Evolutionary conservation across 192 early-diverging fungal genomes (phyloP).

Genomic region (Geranomyces variabilis): DNA sequence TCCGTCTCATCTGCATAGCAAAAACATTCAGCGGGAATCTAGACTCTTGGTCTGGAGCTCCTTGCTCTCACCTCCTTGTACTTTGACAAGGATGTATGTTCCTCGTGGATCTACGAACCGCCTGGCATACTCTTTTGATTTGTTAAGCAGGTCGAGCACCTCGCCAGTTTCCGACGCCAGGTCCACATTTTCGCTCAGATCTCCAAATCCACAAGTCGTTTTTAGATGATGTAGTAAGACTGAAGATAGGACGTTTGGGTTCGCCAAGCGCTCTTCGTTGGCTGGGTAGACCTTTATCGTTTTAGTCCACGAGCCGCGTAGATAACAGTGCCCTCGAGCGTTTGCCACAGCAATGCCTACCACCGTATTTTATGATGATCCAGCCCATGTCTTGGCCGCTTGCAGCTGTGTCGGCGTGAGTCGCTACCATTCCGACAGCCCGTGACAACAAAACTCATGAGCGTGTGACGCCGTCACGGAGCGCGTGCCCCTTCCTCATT

Average conservation of each 20-base stretch:
- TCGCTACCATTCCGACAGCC: too few relatives aligned
- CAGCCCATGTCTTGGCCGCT: constrained; percentile 31
- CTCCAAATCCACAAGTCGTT: constrained; percentile 41
- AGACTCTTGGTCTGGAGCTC: not conserved
- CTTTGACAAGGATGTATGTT: constrained; percentile 68
- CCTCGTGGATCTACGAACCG: constrained; percentile 51
- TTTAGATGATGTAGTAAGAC: constrained; percentile 54
- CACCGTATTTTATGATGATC: constrained; percentile 50
- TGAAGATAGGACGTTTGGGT: constrained; percentile 52
- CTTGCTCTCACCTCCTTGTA: constrained; percentile 52
- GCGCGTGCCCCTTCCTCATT: too few relatives aligned
- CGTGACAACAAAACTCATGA: too few relatives aligned
- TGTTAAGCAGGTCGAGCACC: constrained; percentile 54
- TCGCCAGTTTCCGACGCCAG: constrained; percentile 58
- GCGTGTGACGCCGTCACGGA: too few relatives aligned
- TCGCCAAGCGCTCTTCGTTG: constrained; percentile 55
- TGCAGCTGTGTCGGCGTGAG: too few relatives aligned
- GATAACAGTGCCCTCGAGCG: not conserved
- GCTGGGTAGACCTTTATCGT: constrained; percentile 33
- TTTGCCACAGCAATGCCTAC: constrained; percentile 7
- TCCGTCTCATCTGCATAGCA: constrained; percentile 44
- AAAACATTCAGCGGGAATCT: not conserved
- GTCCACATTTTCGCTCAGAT: constrained; percentile 46
- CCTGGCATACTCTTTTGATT: constrained; percentile 58
- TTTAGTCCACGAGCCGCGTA: too few relatives aligned